Percentiles rank a stretch among this genome's conserved stretches.
Conservation (phyloP, 345 rosid genomes). For the Barbarea vulgaris region DNA sequence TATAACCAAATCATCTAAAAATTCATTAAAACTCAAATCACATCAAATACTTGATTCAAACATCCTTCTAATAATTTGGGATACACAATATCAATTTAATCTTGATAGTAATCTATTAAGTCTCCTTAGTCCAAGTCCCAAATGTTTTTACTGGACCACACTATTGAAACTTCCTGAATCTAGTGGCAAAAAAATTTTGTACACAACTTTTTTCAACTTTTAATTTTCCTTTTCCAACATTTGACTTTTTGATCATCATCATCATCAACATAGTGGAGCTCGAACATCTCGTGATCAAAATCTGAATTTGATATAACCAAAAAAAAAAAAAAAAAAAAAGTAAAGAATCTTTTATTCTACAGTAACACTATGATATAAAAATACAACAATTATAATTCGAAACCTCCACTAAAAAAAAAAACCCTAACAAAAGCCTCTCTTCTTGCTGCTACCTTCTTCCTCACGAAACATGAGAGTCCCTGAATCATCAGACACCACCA, state of each 20-base stretch:
- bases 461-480: constrained; percentile 66
- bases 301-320: constrained; percentile 8
- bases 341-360: constrained; percentile 14
- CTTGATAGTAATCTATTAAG: no score
- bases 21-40: no score
- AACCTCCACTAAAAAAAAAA: constrained; percentile 37
- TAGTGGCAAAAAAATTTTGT: not conserved
- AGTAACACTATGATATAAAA: not conserved
- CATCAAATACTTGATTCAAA: no score
- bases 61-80: no score
- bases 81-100: no score
- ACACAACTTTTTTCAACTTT: not conserved
- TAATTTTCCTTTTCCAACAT: not conserved
- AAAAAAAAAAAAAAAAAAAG: not conserved
- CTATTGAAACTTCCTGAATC: not conserved
- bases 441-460: constrained; percentile 14
- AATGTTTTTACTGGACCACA: not conserved
- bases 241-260: constrained; percentile 25
- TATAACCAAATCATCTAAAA: no score
- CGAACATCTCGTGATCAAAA: constrained; percentile 27
- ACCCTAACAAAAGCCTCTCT: constrained; percentile 45
- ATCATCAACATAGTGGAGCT: constrained; percentile 19
- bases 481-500: constrained; percentile 27
- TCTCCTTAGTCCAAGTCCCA: no score
- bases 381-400: not conserved